Percentiles rank a stretch among this genome's conserved stretches.
Evolutionary conservation across 2,329 filamentous ascomycete species (phyloP).

Genomic region (Neocucurbitaria cava): DNA sequence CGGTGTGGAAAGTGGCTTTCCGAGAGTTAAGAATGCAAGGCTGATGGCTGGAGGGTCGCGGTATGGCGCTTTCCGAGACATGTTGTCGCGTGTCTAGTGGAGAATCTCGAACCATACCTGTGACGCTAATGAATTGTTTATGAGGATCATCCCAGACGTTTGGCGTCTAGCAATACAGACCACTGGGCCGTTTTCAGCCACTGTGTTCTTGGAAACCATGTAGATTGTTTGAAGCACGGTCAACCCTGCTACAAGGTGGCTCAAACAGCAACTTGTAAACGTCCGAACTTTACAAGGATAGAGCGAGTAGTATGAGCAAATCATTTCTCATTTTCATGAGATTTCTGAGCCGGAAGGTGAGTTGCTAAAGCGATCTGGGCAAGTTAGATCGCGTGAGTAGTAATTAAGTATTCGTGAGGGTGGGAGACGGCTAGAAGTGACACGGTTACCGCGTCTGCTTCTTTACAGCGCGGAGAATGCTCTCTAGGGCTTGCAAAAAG

Average conservation of each 20-base stretch:
- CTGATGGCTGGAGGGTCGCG: slow-evolving; percentile 6
- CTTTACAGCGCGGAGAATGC: too few species aligned
- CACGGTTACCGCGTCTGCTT: neutral
- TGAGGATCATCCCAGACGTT: slow-evolving; percentile 28
- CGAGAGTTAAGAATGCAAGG: slow-evolving; percentile 20
- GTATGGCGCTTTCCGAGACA: slow-evolving; percentile 14
- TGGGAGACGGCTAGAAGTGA: neutral
- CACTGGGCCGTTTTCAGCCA: slow-evolving; percentile 15
- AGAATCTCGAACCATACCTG: slow-evolving; percentile 21
- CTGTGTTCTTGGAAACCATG: neutral
- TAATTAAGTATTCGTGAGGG: neutral
- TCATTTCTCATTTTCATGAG: neutral
- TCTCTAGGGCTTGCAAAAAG: neutral
- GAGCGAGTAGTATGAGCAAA: neutral
- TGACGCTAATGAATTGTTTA: slow-evolving; percentile 19
- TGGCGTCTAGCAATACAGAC: slow-evolving; percentile 20
- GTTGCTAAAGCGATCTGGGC: neutral
- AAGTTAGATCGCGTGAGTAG: neutral
- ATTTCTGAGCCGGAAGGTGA: too few species aligned
- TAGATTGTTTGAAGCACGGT: slow-evolving; percentile 7
- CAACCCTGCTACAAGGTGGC: slow-evolving; percentile 8
- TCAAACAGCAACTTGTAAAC: slow-evolving; percentile 6
- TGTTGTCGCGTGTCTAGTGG: slow-evolving; percentile 14
- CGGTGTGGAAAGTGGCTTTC: slow-evolving; percentile 8
- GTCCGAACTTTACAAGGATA: neutral